Base-by-base conservation (phyloP, 768 basidiomycete genomes). In the Amanita pseudoporphyria region DNA sequence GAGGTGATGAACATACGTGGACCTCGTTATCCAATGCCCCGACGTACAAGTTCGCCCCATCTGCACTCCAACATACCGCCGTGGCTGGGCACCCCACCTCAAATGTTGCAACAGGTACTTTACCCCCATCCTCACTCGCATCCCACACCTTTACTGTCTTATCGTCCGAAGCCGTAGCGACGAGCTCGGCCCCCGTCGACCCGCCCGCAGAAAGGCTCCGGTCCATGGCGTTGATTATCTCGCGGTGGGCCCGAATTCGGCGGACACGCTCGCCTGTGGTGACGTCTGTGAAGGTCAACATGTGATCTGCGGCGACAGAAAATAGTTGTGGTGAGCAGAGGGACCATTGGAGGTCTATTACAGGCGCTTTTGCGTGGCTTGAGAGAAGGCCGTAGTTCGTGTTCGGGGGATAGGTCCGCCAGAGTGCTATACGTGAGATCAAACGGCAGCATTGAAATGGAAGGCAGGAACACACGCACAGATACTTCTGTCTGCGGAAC, bases 11-110 rank as follows among this genome's bases (percentile, higher is more conserved):
- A 74, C 86, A 56, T 59, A 95, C 93, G 62, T 97, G 93, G 53
- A 99, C 84, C 64, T 92, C 91, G 57, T 99, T 99, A 67, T 99
- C 95, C 58, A 98, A 65, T 12, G 88, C 92, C 4, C 85, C 94
- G n/a, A 90, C 78, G 56, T 90, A 99, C 30, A 96, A 75, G 52
- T 79, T 85, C 52, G 86, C 76, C 1, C 91, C 96, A 60, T 99
- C 96, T 16, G 80, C 81, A 62, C 87, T 86, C 93, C 88, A 98
- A 57, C 84, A 85, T 0, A 94, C 94, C 1, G 85, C 74, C 12
- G 95, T 99, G 26, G 92, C 87, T 0, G 96, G 94, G 60, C 87
- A 92, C 4, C 89, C 89, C 14, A 91, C 55, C 47, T 91, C 85
- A 55, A 93, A 87, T 41, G 83, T 81, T 9, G 84, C 82, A 13